These are phyloP conservation scores for Trametes versicolor DNA, from an alignment of 1,284 basidiomycete species.

Conservation along the genomic window DNA sequence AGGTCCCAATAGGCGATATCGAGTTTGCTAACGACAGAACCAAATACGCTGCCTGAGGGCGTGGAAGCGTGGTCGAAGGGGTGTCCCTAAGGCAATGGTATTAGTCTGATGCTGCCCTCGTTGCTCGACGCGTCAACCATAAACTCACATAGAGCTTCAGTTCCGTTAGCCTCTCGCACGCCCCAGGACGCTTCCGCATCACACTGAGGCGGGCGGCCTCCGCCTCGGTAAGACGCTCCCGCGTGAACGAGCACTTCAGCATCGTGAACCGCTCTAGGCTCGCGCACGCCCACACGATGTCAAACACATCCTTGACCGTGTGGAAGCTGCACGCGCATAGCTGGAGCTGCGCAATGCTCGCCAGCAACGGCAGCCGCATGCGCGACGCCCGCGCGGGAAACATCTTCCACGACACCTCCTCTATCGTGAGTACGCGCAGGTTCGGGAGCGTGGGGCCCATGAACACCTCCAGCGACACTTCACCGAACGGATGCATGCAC, in stretches of 20 bases:
- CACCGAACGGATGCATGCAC: neutral
- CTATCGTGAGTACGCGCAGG: neutral
- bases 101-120: too few species aligned
- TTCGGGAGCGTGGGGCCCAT: constrained; percentile 4
- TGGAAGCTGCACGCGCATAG: constrained; percentile 4
- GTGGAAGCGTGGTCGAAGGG: neutral
- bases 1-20: neutral
- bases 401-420: neutral
- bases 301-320: constrained; percentile 1
- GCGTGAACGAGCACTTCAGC: neutral
- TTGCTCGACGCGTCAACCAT: too few species aligned
- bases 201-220: neutral
- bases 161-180: neutral
- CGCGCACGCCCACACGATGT: neutral
- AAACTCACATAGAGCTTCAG: constrained; percentile 2
- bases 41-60: constrained; percentile 1
- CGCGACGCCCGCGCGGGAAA: constrained; percentile 4
- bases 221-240: neutral
- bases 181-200: constrained; percentile 2
- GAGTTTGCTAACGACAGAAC: neutral
- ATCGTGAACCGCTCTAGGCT: neutral
- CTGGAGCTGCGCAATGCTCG: neutral
- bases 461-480: constrained; percentile 1
- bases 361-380: constrained; percentile 4
- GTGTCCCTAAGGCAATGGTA: neutral